Percentiles rank a stretch among this genome's conserved stretches.
phyloP scores from a whole-genome alignment of 225 moss, liverwort and hornwort species.

The Pleurozium schreberi region DNA sequence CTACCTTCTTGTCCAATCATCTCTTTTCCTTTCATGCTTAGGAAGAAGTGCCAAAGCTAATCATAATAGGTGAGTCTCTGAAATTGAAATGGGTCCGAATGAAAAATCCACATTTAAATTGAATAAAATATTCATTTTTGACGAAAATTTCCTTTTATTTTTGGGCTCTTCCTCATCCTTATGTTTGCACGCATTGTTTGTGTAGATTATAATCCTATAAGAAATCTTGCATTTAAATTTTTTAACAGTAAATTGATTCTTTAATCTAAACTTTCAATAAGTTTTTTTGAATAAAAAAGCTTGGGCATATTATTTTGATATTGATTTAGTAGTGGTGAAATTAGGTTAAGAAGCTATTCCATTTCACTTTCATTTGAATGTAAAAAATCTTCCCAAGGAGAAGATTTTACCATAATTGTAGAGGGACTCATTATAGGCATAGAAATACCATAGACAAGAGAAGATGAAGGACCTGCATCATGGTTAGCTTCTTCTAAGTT shows the following conservation, averaged over 20 bases:
- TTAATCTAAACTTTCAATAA: not conserved
- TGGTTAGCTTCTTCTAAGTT: slow-evolving; percentile 18
- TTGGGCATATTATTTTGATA: not conserved
- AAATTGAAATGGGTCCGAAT: too few species aligned
- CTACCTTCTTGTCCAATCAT: too few species aligned
- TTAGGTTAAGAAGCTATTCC: not conserved
- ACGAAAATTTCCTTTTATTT: too few species aligned
- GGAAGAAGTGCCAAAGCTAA: too few species aligned
- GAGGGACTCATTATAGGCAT: not conserved
- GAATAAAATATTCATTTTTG: too few species aligned
- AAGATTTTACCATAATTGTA: not conserved
- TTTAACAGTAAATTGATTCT: not conserved
- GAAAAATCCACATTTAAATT: too few species aligned
- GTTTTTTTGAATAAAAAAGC: not conserved
- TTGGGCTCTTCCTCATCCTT: too few species aligned
- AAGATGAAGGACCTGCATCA: slow-evolving; percentile 35
- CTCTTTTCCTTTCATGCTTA: too few species aligned
- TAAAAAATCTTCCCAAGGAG: slow-evolving; percentile 20
- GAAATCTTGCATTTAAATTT: not conserved
- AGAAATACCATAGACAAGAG: not conserved
- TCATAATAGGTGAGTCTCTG: too few species aligned
- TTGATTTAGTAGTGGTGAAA: not conserved
- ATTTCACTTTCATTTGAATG: not conserved
- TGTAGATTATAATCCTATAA: not conserved
- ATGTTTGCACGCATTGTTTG: too few species aligned